Percentiles rank a stretch among this genome's conserved stretches.
phyloP scores from a whole-genome alignment of 208 protist genomes.

The Trypanosoma avium region DNA sequence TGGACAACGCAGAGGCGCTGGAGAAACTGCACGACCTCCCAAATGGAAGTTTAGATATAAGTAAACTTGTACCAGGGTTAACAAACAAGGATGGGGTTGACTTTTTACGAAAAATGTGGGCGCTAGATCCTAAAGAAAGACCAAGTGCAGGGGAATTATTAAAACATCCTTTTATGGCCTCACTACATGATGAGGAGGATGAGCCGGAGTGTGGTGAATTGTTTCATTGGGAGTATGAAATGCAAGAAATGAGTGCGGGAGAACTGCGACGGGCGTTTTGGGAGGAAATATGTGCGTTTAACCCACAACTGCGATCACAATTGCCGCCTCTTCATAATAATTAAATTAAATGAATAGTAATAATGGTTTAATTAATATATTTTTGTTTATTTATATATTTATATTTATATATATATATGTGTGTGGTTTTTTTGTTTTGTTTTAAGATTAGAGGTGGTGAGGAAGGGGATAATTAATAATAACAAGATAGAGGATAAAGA shows the following conservation, averaged over 20 bases:
- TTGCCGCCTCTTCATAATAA: conserved; percentile 2
- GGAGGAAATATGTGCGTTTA: conserved; percentile 85
- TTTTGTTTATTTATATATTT: conserved; percentile 18
- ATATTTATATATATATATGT: conserved; percentile 5
- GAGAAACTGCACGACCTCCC: conserved; percentile 81
- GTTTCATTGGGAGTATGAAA: conserved; percentile 84
- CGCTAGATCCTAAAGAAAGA: conserved; percentile 72
- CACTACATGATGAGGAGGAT: conserved; percentile 81
- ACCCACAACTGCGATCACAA: conserved; percentile 48
- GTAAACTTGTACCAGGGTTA: conserved; percentile 68
- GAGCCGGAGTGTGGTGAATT: conserved; percentile 64
- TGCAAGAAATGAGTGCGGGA: conserved; percentile 53
- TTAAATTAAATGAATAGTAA: background rate
- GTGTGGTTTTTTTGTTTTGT: conserved; percentile 2
- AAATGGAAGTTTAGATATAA: conserved; percentile 60
- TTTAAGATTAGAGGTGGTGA: background rate
- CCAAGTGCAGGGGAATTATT: conserved; percentile 79
- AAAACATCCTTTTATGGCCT: conserved; percentile 76
- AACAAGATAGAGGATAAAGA: conserved; percentile 22
- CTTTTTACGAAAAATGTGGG: conserved; percentile 82
- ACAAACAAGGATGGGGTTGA: conserved; percentile 70
- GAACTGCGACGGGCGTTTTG: conserved; percentile 83
- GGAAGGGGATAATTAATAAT: conserved; percentile 8
- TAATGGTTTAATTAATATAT: background rate
- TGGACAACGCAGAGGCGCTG: conserved; percentile 75